Evolutionary conservation across 805 yeast species (phyloP), one percentile per base, ranked within the genome.

Genomic region (Yamadazyma sp.): DNA sequence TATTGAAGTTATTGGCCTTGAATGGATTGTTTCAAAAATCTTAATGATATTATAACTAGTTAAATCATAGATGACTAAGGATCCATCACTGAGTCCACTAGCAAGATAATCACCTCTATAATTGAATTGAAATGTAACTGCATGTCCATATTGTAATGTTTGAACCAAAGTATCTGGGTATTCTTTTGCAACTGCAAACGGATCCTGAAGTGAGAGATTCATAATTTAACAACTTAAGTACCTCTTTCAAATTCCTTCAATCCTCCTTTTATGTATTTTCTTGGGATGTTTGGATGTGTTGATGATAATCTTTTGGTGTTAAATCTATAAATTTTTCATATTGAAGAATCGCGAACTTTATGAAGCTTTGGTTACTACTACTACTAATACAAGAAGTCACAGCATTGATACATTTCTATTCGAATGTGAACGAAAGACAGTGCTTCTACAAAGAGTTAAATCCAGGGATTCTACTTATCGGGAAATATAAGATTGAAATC

Each of bases 121-220:
- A 47, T 78, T 85, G 63, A 78, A 85, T 52, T 74, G 76, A 25
- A 88, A 70, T 39, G 76, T 76, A 7, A 86, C 82, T 28, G 78
- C 75, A 43, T 74, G 78, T 1, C 87, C 82, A 36, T 77, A 78
- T 9, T 75, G 75, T 9, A 87, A 60, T 0, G 89, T 79, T 41
- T 79, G 79, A 2, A 83, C 74, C n/a, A 86, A 72, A 1, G 82
- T 73, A 42, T 89, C 96, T 0, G 98, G 98, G 49, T 76, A 89
- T 53, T 89, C 98, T 51, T 86, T 87, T 14, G 95, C 82, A 15
- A 91, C 88, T 2, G 91, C 78, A 56, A 87, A 86, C 3, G 97
- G 97, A 58, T 89, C 98, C 44, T 86, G 76, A 16, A 91, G 69
- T 7, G 93, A 70, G 22, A 88, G 65, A 56, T 89, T 89, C 93